phyloP scores from a whole-genome alignment of 2,329 filamentous ascomycete species.

The Aspergillus sp. region DNA sequence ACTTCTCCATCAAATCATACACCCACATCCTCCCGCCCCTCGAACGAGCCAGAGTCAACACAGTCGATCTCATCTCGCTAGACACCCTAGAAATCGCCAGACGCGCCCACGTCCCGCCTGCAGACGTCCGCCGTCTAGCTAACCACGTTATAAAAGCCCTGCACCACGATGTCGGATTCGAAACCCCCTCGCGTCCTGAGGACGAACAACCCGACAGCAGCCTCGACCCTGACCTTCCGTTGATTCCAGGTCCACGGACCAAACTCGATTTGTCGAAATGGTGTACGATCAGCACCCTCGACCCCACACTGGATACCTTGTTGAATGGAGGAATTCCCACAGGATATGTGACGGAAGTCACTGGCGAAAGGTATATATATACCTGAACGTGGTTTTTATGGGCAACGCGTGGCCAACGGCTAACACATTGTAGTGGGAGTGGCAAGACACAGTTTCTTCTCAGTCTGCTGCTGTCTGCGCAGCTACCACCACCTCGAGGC shows the following conservation, averaged over 20 bases:
- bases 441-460: constrained; percentile 96
- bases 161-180: constrained; percentile 59
- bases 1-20: constrained; percentile 71
- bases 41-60: constrained; percentile 74
- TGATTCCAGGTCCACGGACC: constrained; percentile 25
- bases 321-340: constrained; percentile 78
- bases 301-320: constrained; percentile 66
- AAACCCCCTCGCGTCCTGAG: constrained; percentile 13
- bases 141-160: constrained; percentile 66
- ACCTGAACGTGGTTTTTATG: too few species aligned
- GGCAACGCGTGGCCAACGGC: not conserved
- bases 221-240: constrained; percentile 19
- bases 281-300: constrained; percentile 75
- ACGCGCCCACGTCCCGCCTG: constrained; percentile 76
- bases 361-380: constrained; percentile 72
- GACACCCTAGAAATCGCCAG: constrained; percentile 81
- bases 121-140: constrained; percentile 74
- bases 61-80: constrained; percentile 80
- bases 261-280: constrained; percentile 42
- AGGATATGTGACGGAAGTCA: constrained; percentile 82
- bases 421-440: constrained; percentile 60
- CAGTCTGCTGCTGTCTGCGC: constrained; percentile 76
- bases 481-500: constrained; percentile 73
- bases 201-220: constrained; percentile 22
- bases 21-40: constrained; percentile 74